Percentiles rank a stretch among this genome's conserved stretches.
Evolutionary conservation across 106 monocot genomes (phyloP).

Genomic region (Cymbidium sinense): DNA sequence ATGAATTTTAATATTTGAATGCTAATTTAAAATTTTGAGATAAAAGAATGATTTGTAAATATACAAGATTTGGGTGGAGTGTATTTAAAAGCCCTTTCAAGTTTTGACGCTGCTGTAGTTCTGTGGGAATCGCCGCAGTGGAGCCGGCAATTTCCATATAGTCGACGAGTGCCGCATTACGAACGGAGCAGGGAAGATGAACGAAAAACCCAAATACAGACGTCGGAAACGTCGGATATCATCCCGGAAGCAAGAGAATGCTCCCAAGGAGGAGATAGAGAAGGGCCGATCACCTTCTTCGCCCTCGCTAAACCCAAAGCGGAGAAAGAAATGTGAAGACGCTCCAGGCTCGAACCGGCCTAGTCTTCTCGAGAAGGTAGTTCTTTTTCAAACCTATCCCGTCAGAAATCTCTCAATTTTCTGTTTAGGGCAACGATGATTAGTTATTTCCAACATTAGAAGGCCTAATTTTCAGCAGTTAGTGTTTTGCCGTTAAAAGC

Average conservation of each 20-base stretch:
- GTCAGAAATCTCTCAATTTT: not conserved
- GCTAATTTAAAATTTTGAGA: too few species aligned
- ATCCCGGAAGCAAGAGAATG: not conserved
- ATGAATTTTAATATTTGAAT: too few species aligned
- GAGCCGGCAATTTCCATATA: not conserved
- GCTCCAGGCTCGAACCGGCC: not conserved
- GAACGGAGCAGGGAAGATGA: not conserved
- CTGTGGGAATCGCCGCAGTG: not conserved
- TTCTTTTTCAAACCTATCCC: not conserved
- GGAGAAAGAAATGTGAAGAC: not conserved
- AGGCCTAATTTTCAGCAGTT: too few species aligned
- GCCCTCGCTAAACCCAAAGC: not conserved
- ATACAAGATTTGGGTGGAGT: too few species aligned
- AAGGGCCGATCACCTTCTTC: not conserved
- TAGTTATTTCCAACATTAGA: not conserved
- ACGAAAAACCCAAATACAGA: not conserved
- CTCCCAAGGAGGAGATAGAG: not conserved
- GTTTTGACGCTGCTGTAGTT: too few species aligned
- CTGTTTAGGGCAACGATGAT: not conserved
- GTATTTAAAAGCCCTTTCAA: too few species aligned
- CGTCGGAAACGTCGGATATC: not conserved
- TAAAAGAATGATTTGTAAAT: too few species aligned
- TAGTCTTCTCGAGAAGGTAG: constrained; percentile 7
- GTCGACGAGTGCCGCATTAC: constrained; percentile 13
- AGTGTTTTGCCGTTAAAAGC: too few species aligned